phyloP scores from a whole-genome alignment of 1,284 basidiomycete genomes.

The Apiotrichum laibachii region DNA sequence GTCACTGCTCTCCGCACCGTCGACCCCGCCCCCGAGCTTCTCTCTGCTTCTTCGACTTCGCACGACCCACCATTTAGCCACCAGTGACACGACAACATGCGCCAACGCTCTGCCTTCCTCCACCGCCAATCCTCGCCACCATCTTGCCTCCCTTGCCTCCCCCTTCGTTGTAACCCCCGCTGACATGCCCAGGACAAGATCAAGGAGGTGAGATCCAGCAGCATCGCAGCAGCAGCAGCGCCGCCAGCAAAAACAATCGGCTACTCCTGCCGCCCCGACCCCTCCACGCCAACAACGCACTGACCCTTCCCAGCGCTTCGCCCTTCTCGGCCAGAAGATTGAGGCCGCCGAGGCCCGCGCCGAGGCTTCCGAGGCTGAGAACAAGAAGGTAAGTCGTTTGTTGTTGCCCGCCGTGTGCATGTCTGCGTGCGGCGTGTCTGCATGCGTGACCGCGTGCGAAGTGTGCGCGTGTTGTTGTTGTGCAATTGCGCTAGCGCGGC shows the following conservation, averaged over 20 bases:
- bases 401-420: neutral
- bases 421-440: neutral
- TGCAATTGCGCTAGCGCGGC: too few species aligned
- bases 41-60: too few species aligned
- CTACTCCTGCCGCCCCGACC: neutral
- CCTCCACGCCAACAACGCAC: slow-evolving; percentile 1
- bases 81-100: neutral
- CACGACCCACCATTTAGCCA: too few species aligned
- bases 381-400: slow-evolving; percentile 60
- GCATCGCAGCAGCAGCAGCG: too few species aligned
- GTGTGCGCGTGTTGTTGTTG: too few species aligned
- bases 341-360: slow-evolving; percentile 76
- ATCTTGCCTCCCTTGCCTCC: neutral
- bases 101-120: too few species aligned
- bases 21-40: neutral
- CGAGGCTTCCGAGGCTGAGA: slow-evolving; percentile 74
- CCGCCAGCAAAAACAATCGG: too few species aligned
- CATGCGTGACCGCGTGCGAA: too few species aligned
- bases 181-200: slow-evolving; percentile 54
- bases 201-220: slow-evolving; percentile 56
- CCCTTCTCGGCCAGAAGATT: slow-evolving; percentile 75
- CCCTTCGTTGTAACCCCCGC: neutral
- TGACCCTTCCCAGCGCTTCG: slow-evolving; percentile 53
- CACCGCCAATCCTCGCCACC: neutral
- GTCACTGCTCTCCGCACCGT: neutral